Conservation (phyloP, 176 grass and related monocot species). For the Echinochloa phyllopogon region DNA sequence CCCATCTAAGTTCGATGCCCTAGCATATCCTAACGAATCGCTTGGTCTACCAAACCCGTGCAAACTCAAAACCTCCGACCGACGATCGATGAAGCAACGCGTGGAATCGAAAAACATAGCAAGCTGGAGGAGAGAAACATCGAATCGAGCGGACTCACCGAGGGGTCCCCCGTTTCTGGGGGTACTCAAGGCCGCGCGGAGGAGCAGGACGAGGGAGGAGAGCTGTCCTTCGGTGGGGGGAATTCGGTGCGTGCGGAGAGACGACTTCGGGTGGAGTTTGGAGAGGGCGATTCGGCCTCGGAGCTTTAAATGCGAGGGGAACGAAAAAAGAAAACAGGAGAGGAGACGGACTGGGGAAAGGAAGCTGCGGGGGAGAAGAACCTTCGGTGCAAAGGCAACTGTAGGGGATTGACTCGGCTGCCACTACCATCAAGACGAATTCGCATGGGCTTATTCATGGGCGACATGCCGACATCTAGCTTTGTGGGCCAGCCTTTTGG, state of each 20-base stretch:
- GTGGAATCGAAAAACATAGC: neutral
- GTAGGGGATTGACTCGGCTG: neutral
- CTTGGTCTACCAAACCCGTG: neutral
- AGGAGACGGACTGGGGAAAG: neutral
- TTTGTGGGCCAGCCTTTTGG: neutral
- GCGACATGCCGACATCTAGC: neutral
- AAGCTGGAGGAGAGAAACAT: neutral
- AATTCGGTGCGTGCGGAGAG: neutral
- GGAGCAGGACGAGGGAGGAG: neutral
- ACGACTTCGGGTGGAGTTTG: slow-evolving; percentile 21
- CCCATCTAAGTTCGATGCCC: neutral
- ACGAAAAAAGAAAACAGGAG: neutral
- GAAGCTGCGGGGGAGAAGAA: slow-evolving; percentile 28
- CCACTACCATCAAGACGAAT: neutral
- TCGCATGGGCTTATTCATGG: neutral
- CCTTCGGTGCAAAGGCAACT: slow-evolving; percentile 40
- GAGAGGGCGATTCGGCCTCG: slow-evolving; percentile 36
- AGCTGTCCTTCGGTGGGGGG: slow-evolving; percentile 28
- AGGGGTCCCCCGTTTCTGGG: neutral
- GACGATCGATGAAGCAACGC: neutral
- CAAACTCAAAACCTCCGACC: neutral
- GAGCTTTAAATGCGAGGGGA: slow-evolving; percentile 34
- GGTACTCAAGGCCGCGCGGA: neutral
- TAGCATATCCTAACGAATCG: neutral
- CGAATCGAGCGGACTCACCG: slow-evolving; percentile 33